Base-by-base conservation (phyloP, 2,329 filamentous ascomycete species). In the Diaporthe caulivora region DNA sequence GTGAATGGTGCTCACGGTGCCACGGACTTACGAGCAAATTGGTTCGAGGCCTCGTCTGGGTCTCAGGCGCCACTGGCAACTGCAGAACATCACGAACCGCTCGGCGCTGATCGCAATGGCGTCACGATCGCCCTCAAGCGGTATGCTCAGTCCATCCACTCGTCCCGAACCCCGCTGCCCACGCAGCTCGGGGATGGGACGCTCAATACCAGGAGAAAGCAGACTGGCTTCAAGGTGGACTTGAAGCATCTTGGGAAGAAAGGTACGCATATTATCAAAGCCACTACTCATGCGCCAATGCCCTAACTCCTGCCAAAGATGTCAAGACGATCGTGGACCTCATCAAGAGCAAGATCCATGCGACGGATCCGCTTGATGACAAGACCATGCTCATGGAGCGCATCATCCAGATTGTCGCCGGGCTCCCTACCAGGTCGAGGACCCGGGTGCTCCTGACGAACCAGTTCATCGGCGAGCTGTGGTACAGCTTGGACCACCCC, bases 341-440 rank as follows among this genome's bases (percentile, higher is more conserved):
- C 49, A 84, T 94, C 72, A 87, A 88, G 71, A 86, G 84, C 75
- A 91, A 94, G 81, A 81, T 91, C 42, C 92, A 89, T 77, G 91
- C 92, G 1, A 87, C 88, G 72, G 85, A 89, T 62, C 85, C 92
- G 15, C 82, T 90, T 7, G 92, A 96, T 78, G 94, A 96, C 84
- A 93, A 93, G 83, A 93, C 91, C 1, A 93, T 94, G 86, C 85
- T 94, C 57, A 94, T 95, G 90, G 93, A 95, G 81, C 86, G 90
- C 10, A 87, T 92, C 7, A 94, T 95, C 74, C 89, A 92, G 84
- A 85, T 95, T 21, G 92, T 94, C 7, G 87, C 91, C 17, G 88
- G 88, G 42, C 84, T 95, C 44, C 92, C 92, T 0, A 83, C 87
- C 65, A 85, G 88, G 71, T 94, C 92, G 1, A 89, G 88, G 77